Percentiles rank a stretch among this genome's conserved stretches.
Evolutionary conservation across 2,329 filamentous ascomycete genomes (phyloP).

Genomic region (Cytospora mali): DNA sequence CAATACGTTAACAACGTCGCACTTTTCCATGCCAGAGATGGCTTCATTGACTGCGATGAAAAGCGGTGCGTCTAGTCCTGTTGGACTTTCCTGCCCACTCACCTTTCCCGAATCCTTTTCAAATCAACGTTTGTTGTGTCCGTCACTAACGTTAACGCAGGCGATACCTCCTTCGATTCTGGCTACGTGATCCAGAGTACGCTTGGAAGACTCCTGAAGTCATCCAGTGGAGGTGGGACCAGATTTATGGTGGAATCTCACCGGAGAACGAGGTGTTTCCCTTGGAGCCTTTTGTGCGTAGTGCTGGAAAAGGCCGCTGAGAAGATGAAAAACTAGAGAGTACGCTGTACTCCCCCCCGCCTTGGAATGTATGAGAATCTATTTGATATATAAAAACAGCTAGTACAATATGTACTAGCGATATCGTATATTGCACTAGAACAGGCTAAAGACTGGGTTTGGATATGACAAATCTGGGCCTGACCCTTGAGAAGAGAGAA

Average conservation of each 20-base stretch:
- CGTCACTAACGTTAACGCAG: constrained; percentile 40
- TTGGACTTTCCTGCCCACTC: neutral
- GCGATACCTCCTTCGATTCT: constrained; percentile 53
- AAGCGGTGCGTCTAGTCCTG: constrained; percentile 43
- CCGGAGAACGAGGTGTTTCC: constrained; percentile 58
- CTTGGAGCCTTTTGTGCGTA: constrained; percentile 54
- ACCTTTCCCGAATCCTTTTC: constrained; percentile 35
- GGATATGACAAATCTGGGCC: no score
- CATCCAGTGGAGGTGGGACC: constrained; percentile 52
- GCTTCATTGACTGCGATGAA: constrained; percentile 48
- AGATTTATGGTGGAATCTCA: constrained; percentile 55
- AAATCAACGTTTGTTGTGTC: constrained; percentile 44
- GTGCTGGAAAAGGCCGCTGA: constrained; percentile 38
- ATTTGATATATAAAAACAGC: neutral
- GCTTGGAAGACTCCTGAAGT: constrained; percentile 51
- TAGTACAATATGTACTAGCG: no score
- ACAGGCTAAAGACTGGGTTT: no score
- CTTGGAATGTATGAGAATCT: no score
- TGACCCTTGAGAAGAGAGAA: no score
- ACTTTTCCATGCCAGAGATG: constrained; percentile 55
- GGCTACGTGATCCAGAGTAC: constrained; percentile 52
- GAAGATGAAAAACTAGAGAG: neutral
- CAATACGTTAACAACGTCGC: constrained; percentile 59
- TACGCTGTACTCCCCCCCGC: no score
- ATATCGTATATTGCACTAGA: no score